phyloP scores from a whole-genome alignment of 176 grass and related monocot species.

The Calamus simplicifolius region DNA sequence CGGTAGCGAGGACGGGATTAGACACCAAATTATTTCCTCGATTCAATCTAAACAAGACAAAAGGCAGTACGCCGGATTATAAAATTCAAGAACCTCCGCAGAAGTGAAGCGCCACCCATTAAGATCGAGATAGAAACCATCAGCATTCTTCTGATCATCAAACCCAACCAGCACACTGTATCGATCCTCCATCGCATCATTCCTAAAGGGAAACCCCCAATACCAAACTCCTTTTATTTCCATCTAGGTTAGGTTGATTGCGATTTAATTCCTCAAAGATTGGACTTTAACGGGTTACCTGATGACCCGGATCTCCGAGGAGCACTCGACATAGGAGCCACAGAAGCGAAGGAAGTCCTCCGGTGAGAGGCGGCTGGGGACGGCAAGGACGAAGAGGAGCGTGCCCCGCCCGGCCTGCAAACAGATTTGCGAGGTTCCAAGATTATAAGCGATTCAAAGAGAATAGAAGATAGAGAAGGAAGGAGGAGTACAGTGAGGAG shows the following conservation, averaged over 20 bases:
- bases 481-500: slow-evolving; percentile 33
- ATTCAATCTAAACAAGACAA: background rate
- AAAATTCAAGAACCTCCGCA: slow-evolving; percentile 39
- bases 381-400: slow-evolving; percentile 62
- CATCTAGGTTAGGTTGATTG: background rate
- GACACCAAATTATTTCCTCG: background rate
- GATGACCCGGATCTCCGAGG: slow-evolving; percentile 49
- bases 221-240: background rate
- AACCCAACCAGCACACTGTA: slow-evolving; percentile 92
- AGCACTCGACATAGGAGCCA: slow-evolving; percentile 49
- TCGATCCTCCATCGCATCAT: slow-evolving; percentile 75
- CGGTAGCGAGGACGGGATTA: background rate
- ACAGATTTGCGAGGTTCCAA: slow-evolving; percentile 16
- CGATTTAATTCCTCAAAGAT: too few species aligned
- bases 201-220: slow-evolving; percentile 3
- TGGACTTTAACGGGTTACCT: slow-evolving; percentile 27
- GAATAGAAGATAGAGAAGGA: slow-evolving; percentile 3
- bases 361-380: slow-evolving; percentile 50
- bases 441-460: slow-evolving; percentile 48
- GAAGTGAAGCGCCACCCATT: slow-evolving; percentile 95
- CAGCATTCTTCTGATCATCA: slow-evolving; percentile 68
- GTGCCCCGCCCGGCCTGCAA: slow-evolving; percentile 46
- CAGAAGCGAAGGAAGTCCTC: slow-evolving; percentile 87
- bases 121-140: slow-evolving; percentile 75
- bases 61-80: background rate